Conservation (phyloP, 768 basidiomycete genomes). For the Naganishia vishniacii region DNA sequence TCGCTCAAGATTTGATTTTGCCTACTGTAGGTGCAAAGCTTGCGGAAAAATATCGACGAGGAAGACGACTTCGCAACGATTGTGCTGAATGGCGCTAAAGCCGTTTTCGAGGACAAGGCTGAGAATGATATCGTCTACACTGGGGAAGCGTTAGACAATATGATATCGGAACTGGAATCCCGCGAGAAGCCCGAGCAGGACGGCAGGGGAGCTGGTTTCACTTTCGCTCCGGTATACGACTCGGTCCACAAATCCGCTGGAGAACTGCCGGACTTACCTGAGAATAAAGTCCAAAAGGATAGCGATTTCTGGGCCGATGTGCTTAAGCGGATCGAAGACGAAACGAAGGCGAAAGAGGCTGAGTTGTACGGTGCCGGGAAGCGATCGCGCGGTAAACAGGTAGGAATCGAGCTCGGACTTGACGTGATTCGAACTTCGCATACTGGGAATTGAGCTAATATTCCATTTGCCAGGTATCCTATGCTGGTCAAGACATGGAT, state of each 20-base stretch:
- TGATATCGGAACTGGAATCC: slow-evolving; percentile 75
- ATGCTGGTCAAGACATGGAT: neutral
- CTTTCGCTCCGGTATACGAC: slow-evolving; percentile 28
- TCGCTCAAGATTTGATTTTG: slow-evolving; percentile 30
- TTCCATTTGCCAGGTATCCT: neutral
- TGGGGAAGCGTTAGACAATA: slow-evolving; percentile 68
- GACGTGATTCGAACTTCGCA: too few species aligned
- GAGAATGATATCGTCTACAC: slow-evolving; percentile 65
- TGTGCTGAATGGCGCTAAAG: slow-evolving; percentile 71
- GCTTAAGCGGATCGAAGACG: slow-evolving; percentile 18
- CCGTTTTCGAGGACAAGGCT: slow-evolving; percentile 63
- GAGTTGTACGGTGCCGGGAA: slow-evolving; percentile 26
- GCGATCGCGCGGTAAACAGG: slow-evolving; percentile 4
- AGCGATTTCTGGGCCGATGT: slow-evolving; percentile 26
- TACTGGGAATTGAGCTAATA: too few species aligned
- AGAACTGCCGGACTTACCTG: slow-evolving; percentile 15
- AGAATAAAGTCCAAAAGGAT: slow-evolving; percentile 3
- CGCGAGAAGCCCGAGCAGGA: slow-evolving; percentile 1
- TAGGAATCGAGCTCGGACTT: neutral
- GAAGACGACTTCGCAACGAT: slow-evolving; percentile 82
- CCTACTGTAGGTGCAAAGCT: slow-evolving; percentile 58
- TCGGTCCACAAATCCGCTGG: slow-evolving; percentile 14
- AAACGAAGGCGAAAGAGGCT: slow-evolving; percentile 9
- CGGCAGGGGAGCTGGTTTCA: slow-evolving; percentile 18
- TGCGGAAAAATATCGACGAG: slow-evolving; percentile 71